phyloP scores from a whole-genome alignment of 2,329 filamentous ascomycete species.

The Epichloe bromicola region DNA sequence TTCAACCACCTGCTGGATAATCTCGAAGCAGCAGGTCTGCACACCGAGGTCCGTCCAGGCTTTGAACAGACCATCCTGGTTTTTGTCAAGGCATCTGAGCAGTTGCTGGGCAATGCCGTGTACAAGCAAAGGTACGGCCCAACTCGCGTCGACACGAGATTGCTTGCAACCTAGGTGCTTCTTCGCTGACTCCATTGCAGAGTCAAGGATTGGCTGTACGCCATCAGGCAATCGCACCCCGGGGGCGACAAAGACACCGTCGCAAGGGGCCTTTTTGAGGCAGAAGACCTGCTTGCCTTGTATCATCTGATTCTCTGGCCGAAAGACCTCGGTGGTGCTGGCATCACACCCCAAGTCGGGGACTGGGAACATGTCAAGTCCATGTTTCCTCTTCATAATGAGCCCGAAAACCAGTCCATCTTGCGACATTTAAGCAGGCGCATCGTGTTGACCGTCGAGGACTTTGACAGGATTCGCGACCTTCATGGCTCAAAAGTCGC shows the following conservation, averaged over 20 bases:
- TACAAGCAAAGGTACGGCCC: conserved; percentile 47
- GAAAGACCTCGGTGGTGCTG: conserved; percentile 46
- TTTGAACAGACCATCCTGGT: conserved; percentile 54
- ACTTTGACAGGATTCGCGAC: conserved; percentile 47
- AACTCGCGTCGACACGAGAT: neutral
- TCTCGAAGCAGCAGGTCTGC: conserved; percentile 49
- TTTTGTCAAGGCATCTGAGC: conserved; percentile 50
- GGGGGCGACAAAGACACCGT: conserved; percentile 37
- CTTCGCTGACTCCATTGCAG: conserved; percentile 22
- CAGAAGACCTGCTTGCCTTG: conserved; percentile 58
- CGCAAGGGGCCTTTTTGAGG: conserved; percentile 39
- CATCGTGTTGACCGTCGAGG: conserved; percentile 33
- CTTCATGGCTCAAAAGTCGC: conserved; percentile 51
- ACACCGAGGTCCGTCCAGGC: conserved; percentile 59
- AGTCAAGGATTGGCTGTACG: conserved; percentile 64
- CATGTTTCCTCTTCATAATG: conserved; percentile 51
- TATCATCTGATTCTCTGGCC: conserved; percentile 53
- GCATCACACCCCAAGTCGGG: conserved; percentile 43
- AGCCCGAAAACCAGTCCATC: conserved; percentile 39
- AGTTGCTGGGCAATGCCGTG: conserved; percentile 50
- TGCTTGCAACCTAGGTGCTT: neutral
- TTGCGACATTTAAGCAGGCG: conserved; percentile 43
- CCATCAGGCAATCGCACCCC: conserved; percentile 55
- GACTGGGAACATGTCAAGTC: conserved; percentile 48
- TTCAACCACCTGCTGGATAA: conserved; percentile 39